Conservation (phyloP, 2,329 filamentous ascomycete species). For the Plenodomus tracheiphilus region DNA sequence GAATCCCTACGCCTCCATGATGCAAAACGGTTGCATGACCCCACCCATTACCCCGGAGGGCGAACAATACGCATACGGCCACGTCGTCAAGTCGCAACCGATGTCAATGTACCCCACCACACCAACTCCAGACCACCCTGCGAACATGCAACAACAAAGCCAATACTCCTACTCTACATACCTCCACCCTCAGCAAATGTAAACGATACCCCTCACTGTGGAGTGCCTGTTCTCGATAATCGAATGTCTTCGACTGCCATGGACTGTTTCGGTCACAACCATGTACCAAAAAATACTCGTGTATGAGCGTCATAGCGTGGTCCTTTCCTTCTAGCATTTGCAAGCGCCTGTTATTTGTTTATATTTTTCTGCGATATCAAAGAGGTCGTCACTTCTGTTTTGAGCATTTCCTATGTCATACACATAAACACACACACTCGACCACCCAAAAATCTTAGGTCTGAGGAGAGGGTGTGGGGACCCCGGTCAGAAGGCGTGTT, state of each 20-base stretch:
- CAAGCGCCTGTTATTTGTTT: conserved; percentile 36
- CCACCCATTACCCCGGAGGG: conserved; percentile 82
- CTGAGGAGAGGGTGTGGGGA: too few relatives aligned
- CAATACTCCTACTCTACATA: conserved; percentile 43
- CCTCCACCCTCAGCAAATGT: conserved; percentile 42
- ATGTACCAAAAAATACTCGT: conserved; percentile 42
- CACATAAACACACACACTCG: conserved; percentile 29
- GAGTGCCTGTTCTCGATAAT: conserved; percentile 18
- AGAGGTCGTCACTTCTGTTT: conserved; percentile 33
- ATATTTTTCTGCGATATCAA: conserved; percentile 39
- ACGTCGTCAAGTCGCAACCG: conserved; percentile 35
- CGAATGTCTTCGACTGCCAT: conserved; percentile 15
- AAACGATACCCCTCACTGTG: conserved; percentile 19
- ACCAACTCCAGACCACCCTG: conserved; percentile 39
- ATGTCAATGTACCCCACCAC: conserved; percentile 41
- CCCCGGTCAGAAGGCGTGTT: conserved; percentile 17
- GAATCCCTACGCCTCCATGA: conserved; percentile 64
- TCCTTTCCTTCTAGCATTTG: conserved; percentile 40
- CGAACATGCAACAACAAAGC: conserved; percentile 34
- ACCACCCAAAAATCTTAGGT: conserved; percentile 19
- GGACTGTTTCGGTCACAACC: conserved; percentile 16
- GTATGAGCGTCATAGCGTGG: conserved; percentile 47
- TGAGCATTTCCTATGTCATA: conserved; percentile 43
- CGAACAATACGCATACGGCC: conserved; percentile 41
- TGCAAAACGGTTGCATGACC: conserved; percentile 77